Base-by-base conservation (phyloP, 1,139 yeast genomes). In the Diutina neorugosa region DNA sequence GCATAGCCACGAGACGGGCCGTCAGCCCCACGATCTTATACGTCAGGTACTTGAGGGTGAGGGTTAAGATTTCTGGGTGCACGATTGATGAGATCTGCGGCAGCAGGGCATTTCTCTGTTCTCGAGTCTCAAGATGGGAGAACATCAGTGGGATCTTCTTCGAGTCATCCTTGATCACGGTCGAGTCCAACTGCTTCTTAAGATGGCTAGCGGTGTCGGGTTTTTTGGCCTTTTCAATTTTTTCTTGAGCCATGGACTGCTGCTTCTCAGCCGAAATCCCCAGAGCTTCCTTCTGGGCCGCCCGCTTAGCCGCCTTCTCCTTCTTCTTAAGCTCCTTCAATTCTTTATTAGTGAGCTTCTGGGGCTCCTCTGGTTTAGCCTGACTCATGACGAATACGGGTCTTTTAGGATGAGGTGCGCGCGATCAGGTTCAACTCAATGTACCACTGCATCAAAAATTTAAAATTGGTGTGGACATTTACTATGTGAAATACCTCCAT, bases 11-110 rank as follows among this genome's bases (percentile, higher is more conserved):
- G 65, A 96, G 86, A 60, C 99, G 78, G 31, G 88, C 84, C 14
- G 83, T 86, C 0, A 97, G 89, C 0, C 99, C 99, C 21, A 91
- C 95, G 51, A 91, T 80, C 59, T 84, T 81, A 66, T 89, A 91
- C 51, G 89, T 82, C 11, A 96, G 86, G 60, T 84, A 83, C 61
- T 87, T 86, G 59, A 89, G 79, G 1, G 96, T 85, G 57, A 94
- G 73, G 20, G 90, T 75, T 53, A 90, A 73, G 50, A 93, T 82
- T 1, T 88, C 81, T 0, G 98, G 98, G 67, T 94, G 98, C 20
- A 93, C 89, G 53, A 87, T 81, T 57, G 82, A 81, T 4, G 84
- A 78, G 21, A 81, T 75, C 6, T 80, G 69, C 2, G 83, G 81
- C 8, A 83, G 77, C 5, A 84, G 72, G 1, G 86, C 85, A 58